Conservation (phyloP, 176 grass and related monocot genomes). For the Oryza glaberrima region DNA sequence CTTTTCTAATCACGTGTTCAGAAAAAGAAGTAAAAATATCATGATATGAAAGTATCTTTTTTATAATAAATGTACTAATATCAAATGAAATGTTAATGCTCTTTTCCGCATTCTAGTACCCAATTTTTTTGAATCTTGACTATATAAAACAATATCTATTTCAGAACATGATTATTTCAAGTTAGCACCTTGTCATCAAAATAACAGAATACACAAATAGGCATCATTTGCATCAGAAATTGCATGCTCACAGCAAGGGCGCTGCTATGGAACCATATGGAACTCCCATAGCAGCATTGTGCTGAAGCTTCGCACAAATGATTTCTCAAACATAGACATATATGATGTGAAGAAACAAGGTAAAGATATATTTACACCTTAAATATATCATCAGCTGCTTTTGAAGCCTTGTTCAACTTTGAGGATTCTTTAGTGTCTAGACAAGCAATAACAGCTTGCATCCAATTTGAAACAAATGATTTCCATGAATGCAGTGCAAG, state of each 20-base stretch:
- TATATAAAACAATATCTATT: background rate
- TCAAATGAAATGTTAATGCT: background rate
- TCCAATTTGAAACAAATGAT: slow-evolving; percentile 81
- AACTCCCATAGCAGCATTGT: slow-evolving; percentile 7
- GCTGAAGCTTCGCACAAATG: background rate
- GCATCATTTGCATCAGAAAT: slow-evolving; percentile 17
- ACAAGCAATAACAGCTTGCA: slow-evolving; percentile 55
- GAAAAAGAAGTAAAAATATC: background rate
- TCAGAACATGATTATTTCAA: slow-evolving; percentile 9
- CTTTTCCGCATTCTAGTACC: background rate
- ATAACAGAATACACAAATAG: background rate
- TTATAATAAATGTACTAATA: background rate
- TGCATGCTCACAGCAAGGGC: background rate
- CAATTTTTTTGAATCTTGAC: background rate
- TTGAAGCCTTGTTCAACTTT: slow-evolving; percentile 60
- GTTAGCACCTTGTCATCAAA: slow-evolving; percentile 1
- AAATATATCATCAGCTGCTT: slow-evolving; percentile 77
- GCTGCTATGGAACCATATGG: background rate
- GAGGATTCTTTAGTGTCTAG: slow-evolving; percentile 65
- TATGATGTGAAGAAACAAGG: background rate
- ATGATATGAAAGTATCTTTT: background rate
- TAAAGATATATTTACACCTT: slow-evolving; percentile 62
- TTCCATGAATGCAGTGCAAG: slow-evolving; percentile 93
- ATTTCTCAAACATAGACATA: slow-evolving; percentile 35
- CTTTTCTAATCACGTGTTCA: background rate